Conservation (phyloP, 2,329 filamentous ascomycete genomes). For the Aspergillus carbonarius region DNA sequence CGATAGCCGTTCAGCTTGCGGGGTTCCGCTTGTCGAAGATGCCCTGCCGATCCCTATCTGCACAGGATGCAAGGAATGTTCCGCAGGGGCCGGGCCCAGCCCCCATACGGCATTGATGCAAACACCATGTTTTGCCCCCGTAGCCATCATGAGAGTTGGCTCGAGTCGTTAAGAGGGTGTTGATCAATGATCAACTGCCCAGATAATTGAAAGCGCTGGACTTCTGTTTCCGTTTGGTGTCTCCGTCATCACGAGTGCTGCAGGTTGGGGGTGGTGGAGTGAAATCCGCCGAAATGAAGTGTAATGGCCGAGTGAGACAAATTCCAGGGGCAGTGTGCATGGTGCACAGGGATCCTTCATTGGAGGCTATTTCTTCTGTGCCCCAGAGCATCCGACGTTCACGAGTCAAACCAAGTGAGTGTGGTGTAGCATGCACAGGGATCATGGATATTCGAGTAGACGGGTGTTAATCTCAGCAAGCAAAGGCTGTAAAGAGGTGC, state of each 20-base stretch:
- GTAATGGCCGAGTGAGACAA: neutral
- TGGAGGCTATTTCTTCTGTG: neutral
- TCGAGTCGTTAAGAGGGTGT: neutral
- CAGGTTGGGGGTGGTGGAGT: neutral
- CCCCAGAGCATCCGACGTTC: neutral
- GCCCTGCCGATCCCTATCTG: neutral
- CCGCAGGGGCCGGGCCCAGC: slow-evolving; percentile 1
- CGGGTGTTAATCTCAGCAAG: no score
- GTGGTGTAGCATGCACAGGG: no score
- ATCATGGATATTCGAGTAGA: no score
- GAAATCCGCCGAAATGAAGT: neutral
- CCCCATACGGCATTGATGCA: slow-evolving; percentile 4
- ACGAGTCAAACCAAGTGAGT: neutral
- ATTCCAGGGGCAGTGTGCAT: neutral
- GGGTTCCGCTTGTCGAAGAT: neutral
- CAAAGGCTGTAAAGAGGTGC: no score
- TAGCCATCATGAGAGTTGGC: neutral
- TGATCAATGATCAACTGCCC: neutral
- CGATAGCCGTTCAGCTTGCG: slow-evolving; percentile 2
- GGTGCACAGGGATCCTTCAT: neutral
- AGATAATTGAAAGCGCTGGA: neutral
- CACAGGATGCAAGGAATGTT: neutral
- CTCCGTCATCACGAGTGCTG: neutral
- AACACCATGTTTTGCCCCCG: neutral
- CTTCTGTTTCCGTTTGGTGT: neutral